Base-by-base conservation (phyloP, 768 basidiomycete genomes). In the Leccinum rimulosum region DNA sequence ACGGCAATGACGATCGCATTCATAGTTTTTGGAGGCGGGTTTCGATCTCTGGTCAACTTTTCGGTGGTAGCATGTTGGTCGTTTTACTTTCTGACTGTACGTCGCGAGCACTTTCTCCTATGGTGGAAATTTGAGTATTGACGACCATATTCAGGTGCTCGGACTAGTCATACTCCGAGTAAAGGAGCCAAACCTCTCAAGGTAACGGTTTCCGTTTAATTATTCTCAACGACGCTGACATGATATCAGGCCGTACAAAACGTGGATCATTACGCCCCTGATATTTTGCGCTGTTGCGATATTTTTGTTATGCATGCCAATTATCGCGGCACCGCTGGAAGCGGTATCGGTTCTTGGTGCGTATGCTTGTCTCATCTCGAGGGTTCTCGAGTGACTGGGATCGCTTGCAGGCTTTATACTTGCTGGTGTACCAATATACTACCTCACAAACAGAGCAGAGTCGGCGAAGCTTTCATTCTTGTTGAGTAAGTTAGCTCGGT, bases 241-340 rank as follows among this genome's bases (percentile, higher is more conserved):
- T 17, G 25, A 54, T 30, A 19, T 4, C n/a, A 91, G 95, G 58
- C 96, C 96, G 2, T 98, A 98, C 71, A 91, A 85, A 67, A 91
- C 93, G 6, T 97, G 88, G 87, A 89, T 97, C 35, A 81, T 84
- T 38, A 98, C 96, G 0, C 96, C 96, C 2, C 77, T 98, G 31
- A 85, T 79, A 5, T 98, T 98, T 73, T 96, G 94, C 66, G 87
- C 82, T 33, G 93, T 94, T 48, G 58, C 62, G 5, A 31, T 69
- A 57, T 58, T 61, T 75, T 79, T 98, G 54, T 77, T 99, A 10
- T 89, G 88, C 66, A 96, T 99, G 93, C 95, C 95, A 2, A 80
- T 96, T 53, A 88, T 95, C 57, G 96, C 96, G 3, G 95, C 95
- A 22, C 96, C 96, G 7, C 76, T 87, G 14, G 89, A 96, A 70